Evolutionary conservation across 1,284 basidiomycete species (phyloP).

Genomic region (Apiotrichum mycotoxinovorans): DNA sequence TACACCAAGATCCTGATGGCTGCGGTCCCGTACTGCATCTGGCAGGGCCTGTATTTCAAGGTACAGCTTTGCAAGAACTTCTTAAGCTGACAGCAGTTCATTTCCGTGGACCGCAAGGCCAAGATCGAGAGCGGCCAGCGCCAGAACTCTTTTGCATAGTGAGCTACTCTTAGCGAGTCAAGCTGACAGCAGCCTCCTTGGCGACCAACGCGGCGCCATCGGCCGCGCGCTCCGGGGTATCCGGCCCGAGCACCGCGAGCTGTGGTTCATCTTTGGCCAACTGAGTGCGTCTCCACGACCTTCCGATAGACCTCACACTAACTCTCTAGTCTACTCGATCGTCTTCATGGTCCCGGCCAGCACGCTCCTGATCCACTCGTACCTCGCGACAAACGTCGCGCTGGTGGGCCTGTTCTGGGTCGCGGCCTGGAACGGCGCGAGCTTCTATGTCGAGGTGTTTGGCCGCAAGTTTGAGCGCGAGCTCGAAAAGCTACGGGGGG

Average conservation of each 20-base stretch:
- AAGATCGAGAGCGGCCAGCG: conserved; percentile 84
- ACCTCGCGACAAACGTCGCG: conserved; percentile 70
- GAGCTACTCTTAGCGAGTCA: conserved; percentile 7
- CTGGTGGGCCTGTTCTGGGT: conserved; percentile 73
- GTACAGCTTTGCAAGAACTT: conserved; percentile 44
- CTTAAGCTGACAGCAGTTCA: conserved; percentile 56
- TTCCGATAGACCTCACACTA: conserved; percentile 20
- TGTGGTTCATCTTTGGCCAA: conserved; percentile 79
- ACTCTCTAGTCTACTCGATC: conserved; percentile 67
- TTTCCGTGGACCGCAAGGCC: conserved; percentile 72
- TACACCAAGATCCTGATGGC: conserved; percentile 46
- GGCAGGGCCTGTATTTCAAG: conserved; percentile 89
- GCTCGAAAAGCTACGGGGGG: conserved; percentile 78
- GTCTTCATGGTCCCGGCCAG: conserved; percentile 77
- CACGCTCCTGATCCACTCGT: conserved; percentile 69
- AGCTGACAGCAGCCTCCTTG: conserved; percentile 58
- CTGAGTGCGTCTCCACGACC: conserved; percentile 56
- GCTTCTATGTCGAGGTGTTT: conserved; percentile 85
- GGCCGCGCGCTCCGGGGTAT: conserved; percentile 65
- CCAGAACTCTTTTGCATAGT: conserved; percentile 75
- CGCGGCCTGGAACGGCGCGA: conserved; percentile 59
- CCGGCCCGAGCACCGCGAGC: conserved; percentile 61
- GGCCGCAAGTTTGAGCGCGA: conserved; percentile 93
- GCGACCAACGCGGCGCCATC: conserved; percentile 77
- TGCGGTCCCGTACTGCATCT: conserved; percentile 60